A percentile compares a stretch with the other conserved stretches of the same genome.
These are phyloP conservation scores for Cyamopsis tetragonoloba DNA, from an alignment of 306 rosid genomes.

Conservation along the genomic window DNA sequence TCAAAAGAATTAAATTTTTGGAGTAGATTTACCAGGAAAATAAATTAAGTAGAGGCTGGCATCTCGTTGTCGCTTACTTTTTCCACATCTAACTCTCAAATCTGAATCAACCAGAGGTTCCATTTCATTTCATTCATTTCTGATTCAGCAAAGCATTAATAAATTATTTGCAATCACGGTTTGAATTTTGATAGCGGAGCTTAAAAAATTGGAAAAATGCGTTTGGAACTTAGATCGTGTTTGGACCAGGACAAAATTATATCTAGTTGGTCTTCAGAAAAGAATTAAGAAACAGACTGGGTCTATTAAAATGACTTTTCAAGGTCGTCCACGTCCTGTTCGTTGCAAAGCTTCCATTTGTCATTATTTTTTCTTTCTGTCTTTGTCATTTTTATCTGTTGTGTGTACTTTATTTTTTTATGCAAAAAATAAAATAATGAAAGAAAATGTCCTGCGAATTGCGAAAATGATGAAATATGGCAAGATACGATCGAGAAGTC, in stretches of 20 bases:
- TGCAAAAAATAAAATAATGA: background rate
- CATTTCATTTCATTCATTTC: background rate
- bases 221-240: background rate
- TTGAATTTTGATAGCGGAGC: background rate
- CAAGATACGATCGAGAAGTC: background rate
- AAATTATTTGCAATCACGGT: background rate
- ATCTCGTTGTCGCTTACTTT: slow-evolving; percentile 2
- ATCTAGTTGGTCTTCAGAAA: background rate
- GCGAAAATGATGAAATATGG: background rate
- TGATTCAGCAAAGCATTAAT: background rate
- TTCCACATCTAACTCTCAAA: background rate
- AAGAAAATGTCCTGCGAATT: background rate
- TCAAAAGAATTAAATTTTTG: too few relatives aligned
- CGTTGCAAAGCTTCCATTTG: slow-evolving; percentile 9
- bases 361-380: background rate
- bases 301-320: slow-evolving; percentile 15
- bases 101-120: background rate
- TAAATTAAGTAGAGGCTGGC: slow-evolving; percentile 25
- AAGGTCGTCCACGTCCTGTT: background rate
- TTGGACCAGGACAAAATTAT: background rate
- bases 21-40: too few relatives aligned
- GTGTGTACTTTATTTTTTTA: background rate
- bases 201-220: background rate
- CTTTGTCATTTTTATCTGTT: background rate
- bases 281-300: background rate